Evolutionary conservation across 192 early-diverging fungal genomes (phyloP).

Genomic region (Rhizoclosmatium sp.): DNA sequence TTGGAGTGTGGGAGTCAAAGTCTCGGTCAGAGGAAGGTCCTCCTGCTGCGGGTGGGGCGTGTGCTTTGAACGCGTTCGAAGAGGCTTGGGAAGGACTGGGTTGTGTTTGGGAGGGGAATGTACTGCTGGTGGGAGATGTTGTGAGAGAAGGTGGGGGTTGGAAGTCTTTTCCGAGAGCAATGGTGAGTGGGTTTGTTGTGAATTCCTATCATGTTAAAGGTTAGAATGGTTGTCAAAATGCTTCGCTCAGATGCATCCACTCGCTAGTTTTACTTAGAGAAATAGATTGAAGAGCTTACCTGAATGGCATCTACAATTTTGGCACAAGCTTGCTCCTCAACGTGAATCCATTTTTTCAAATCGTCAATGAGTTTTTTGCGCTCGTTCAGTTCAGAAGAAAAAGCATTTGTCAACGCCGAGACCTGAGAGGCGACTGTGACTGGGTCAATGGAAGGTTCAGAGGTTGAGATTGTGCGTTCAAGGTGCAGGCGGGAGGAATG

Average conservation of each 20-base stretch:
- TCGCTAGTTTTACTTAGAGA: too few relatives aligned
- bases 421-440: conserved; percentile 22
- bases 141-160: neutral
- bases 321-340: conserved; percentile 11
- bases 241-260: too few relatives aligned
- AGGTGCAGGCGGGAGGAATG: conserved; percentile 26
- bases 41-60: conserved; percentile 1
- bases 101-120: neutral
- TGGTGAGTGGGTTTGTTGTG: neutral
- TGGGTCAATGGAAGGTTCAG: neutral
- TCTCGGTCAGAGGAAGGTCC: neutral
- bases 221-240: neutral
- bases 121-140: conserved; percentile 9
- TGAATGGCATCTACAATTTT: conserved; percentile 32
- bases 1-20: conserved; percentile 16
- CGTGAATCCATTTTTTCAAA: conserved; percentile 33
- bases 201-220: neutral
- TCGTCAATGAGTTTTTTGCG: conserved; percentile 32
- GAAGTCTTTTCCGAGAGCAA: neutral
- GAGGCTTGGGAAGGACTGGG: neutral
- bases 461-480: conserved; percentile 25
- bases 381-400: conserved; percentile 25
- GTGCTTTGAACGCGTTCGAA: neutral
- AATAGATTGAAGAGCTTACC: neutral
- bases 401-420: conserved; percentile 16